phyloP scores from a whole-genome alignment of 1,139 yeast species.

The Debaryomycetaceae sp. region DNA sequence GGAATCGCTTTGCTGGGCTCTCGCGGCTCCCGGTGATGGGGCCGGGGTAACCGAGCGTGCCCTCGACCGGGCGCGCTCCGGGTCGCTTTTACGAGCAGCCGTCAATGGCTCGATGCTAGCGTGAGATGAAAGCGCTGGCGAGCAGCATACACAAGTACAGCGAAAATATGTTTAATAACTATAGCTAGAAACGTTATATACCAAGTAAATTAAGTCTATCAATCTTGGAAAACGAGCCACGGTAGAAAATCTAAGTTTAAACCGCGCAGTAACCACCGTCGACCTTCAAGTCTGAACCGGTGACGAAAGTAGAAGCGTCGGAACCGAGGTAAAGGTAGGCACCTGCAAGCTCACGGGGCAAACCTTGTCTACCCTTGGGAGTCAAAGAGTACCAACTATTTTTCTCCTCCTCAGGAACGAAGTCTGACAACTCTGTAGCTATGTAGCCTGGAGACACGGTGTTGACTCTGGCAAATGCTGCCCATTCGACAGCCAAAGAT shows the following conservation, averaged over 20 bases:
- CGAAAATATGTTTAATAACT: not conserved
- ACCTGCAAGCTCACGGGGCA: slow-evolving; percentile 39
- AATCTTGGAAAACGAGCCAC: not conserved
- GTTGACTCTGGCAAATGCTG: slow-evolving; percentile 30
- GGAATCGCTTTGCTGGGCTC: no score
- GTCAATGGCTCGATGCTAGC: no score
- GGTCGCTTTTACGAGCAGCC: no score
- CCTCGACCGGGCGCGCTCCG: no score
- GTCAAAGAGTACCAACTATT: slow-evolving; percentile 26
- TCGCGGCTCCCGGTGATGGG: no score
- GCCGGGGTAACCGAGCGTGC: no score
- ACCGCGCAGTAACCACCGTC: slow-evolving; percentile 45
- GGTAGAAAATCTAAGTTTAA: slow-evolving; percentile 7
- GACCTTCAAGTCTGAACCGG: slow-evolving; percentile 45
- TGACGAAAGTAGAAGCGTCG: slow-evolving; percentile 41
- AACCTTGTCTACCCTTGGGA: slow-evolving; percentile 42
- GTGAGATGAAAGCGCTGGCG: no score
- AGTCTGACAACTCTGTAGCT: slow-evolving; percentile 45
- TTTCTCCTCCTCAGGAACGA: slow-evolving; percentile 22
- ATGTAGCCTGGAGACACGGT: slow-evolving; percentile 32
- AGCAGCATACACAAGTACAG: no score
- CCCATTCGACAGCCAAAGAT: slow-evolving; percentile 32
- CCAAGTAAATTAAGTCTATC: not conserved
- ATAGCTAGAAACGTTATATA: not conserved
- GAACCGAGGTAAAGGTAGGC: slow-evolving; percentile 42